A percentile compares a stretch with the other conserved stretches of the same genome.
Evolutionary conservation across 73 alveolate genomes (phyloP).

Genomic region (Tetrahymena thermophila): DNA sequence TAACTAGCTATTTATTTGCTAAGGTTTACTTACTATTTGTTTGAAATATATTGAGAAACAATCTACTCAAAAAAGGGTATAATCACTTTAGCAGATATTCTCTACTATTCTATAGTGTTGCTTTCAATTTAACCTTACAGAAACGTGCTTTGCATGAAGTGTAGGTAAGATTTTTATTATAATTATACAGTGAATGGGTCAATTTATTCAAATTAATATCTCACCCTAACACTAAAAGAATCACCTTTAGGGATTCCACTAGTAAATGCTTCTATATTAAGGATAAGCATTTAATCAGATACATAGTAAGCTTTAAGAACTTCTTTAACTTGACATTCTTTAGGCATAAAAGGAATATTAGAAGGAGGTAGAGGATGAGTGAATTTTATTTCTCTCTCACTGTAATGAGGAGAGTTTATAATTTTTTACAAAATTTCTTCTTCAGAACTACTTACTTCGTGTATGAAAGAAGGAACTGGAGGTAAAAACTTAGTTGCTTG

Average conservation of each 20-base stretch:
- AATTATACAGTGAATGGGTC: background rate
- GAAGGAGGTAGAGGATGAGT: slow-evolving; percentile 32
- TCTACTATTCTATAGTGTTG: background rate
- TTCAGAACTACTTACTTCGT: background rate
- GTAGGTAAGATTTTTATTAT: background rate
- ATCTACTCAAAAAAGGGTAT: background rate
- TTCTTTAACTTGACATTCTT: background rate
- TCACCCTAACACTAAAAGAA: background rate
- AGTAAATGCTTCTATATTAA: background rate
- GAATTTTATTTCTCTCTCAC: slow-evolving; percentile 23
- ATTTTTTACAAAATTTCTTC: background rate
- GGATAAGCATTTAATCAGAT: background rate
- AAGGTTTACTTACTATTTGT: background rate
- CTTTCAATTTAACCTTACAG: background rate
- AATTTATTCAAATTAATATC: background rate
- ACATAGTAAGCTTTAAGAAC: background rate
- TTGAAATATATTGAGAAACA: background rate
- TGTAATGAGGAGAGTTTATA: background rate
- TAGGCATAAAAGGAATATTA: slow-evolving; percentile 41
- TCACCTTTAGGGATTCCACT: background rate
- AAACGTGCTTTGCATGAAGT: background rate
- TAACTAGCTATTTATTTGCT: background rate
- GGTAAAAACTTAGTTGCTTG: background rate
- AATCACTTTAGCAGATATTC: background rate
- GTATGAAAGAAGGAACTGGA: background rate